Evolutionary conservation across 352 stramenopile genomes (phyloP).

Genomic region (Pythium volutum): DNA sequence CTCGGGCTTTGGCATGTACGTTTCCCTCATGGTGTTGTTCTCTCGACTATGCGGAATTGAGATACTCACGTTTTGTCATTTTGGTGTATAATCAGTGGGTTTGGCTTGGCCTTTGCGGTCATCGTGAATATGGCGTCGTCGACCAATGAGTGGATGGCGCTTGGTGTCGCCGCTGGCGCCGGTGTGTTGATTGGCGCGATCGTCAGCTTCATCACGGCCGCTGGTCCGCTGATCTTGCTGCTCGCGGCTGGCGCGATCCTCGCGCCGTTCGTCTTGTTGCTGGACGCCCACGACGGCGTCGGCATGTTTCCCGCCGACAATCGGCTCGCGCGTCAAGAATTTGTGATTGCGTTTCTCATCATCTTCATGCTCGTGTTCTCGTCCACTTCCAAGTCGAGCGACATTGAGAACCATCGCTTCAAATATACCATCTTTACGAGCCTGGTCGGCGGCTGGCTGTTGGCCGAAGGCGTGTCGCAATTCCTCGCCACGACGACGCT

Average conservation of each 20-base stretch:
- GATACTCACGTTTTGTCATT: slow-evolving; percentile 6
- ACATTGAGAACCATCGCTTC: slow-evolving; percentile 87
- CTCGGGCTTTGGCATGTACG: slow-evolving; percentile 82
- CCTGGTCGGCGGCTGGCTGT: slow-evolving; percentile 72
- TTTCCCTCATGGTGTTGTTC: background rate
- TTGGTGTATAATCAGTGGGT: slow-evolving; percentile 48
- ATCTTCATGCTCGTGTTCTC: slow-evolving; percentile 84
- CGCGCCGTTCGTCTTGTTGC: slow-evolving; percentile 69
- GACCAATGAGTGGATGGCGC: slow-evolving; percentile 77
- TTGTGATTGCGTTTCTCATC: slow-evolving; percentile 85
- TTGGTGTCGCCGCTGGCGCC: slow-evolving; percentile 57
- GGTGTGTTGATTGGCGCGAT: slow-evolving; percentile 62
- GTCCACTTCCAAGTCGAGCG: slow-evolving; percentile 71
- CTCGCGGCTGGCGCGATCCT: slow-evolving; percentile 64
- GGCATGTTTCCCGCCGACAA: slow-evolving; percentile 71
- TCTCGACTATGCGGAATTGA: slow-evolving; percentile 16
- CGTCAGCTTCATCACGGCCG: slow-evolving; percentile 69
- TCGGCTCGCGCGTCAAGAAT: slow-evolving; percentile 79
- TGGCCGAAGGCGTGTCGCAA: slow-evolving; percentile 65
- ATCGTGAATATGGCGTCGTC: slow-evolving; percentile 49
- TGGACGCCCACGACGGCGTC: slow-evolving; percentile 68
- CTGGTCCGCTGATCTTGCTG: slow-evolving; percentile 71
- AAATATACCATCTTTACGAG: slow-evolving; percentile 85
- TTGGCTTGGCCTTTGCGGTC: slow-evolving; percentile 62
- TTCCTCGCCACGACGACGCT: slow-evolving; percentile 61